A percentile compares a stretch with the other conserved stretches of the same genome.
Evolutionary conservation across 208 protist species (phyloP).

Genomic region (Leptomonas seymouri): DNA sequence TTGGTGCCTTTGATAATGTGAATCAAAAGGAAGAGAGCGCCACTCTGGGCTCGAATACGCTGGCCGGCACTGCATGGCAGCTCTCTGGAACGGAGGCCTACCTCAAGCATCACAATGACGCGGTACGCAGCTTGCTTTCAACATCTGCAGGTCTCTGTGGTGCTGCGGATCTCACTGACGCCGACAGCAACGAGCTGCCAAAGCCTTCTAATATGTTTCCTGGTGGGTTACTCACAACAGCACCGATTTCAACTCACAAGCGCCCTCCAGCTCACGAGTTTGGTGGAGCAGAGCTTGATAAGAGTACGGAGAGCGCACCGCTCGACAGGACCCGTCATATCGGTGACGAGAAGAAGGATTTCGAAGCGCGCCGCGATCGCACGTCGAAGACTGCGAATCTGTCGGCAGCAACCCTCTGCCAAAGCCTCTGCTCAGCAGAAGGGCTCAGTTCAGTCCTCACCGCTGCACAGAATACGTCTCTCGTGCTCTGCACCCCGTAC

Average conservation of each 20-base stretch:
- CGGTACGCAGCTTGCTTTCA: conserved; percentile 1
- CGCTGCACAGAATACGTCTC: conserved; percentile 1
- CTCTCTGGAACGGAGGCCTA: conserved; percentile 13
- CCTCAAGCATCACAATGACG: conserved; percentile 14
- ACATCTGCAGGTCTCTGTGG: neutral
- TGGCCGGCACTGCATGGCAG: neutral
- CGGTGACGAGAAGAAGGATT: too few species aligned
- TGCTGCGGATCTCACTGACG: neutral
- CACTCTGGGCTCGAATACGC: neutral
- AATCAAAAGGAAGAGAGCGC: neutral
- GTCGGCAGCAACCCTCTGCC: conserved; percentile 28
- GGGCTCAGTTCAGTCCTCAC: neutral
- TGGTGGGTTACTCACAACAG: conserved; percentile 16
- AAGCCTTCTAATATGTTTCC: conserved; percentile 4
- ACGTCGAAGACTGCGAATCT: neutral
- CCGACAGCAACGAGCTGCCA: neutral
- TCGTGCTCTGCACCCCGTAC: conserved; percentile 88
- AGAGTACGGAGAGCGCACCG: neutral
- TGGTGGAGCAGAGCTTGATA: neutral
- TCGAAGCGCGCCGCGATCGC: too few species aligned
- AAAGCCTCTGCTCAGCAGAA: conserved; percentile 2
- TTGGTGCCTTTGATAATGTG: neutral
- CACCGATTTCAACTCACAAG: neutral
- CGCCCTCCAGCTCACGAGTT: neutral
- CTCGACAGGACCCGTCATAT: too few species aligned